Evolutionary conservation across 2,329 filamentous ascomycete genomes (phyloP), one percentile per base, ranked within the genome.

Genomic region (Aspergillus viridinutans): DNA sequence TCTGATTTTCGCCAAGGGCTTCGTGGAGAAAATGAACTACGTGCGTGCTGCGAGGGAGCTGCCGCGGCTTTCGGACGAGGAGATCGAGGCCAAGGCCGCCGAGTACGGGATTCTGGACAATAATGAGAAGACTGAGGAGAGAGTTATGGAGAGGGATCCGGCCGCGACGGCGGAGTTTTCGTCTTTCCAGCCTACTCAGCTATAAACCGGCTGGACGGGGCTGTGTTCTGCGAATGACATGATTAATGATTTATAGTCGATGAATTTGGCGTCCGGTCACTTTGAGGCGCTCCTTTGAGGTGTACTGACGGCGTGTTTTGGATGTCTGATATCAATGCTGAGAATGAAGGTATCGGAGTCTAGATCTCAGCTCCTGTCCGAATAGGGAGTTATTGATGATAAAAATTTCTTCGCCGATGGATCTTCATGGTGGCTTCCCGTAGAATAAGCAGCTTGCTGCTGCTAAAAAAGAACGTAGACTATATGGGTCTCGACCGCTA

Each of bases 1-100:
- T 61, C 61, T 78, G 9, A 76, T 78, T 56, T 77, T 77, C 57
- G 73, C 76, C 56, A 77, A 79, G 75, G 74, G 74, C 3, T 72
- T 67, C 52, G 64, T 68, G 26, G 76, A 79, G 59, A 76, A 74
- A 43, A 77, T 75, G 51, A 74, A 67, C 64, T 74, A 74, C 42
- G 72, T 75, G 45, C 60, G 52, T 32, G 73, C 72, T 3, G 58
- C 73, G 7, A 57, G 63, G 26, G 67, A 72, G 26, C 60, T 75
- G 51, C 73, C 73, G 5, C 68, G 66, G 58, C 68, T 74, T 17
- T 58, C 61, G 0, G 71, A 75, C 28, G 69, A 72, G 28, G 67
- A 75, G 63, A 64, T 74, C 28, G 67, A 74, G 62, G 55, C 61
- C 23, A 68, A 71, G 62, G 70, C 71, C 26, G 56, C 60, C 51